These are phyloP conservation scores for Lepiota brunneoincarnata DNA, from an alignment of 768 basidiomycete genomes.

Conservation along the genomic window DNA sequence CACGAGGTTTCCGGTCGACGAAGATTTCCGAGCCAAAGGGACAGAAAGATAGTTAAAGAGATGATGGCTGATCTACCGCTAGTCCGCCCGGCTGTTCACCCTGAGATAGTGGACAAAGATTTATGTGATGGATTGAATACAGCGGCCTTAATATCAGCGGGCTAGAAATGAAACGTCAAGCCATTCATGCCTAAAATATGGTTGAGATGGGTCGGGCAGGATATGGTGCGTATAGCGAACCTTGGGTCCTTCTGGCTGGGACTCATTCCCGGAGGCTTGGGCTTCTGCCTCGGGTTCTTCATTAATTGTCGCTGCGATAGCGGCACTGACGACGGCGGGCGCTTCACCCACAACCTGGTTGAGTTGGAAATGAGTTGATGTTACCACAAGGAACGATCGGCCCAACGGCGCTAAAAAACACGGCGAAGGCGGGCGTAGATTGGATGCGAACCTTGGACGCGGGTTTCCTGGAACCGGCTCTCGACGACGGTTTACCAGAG, in stretches of 20 bases:
- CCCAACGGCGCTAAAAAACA: constrained; percentile 6
- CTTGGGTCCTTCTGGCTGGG: constrained; percentile 11
- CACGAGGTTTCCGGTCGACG: constrained; percentile 11
- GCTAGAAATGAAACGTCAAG: constrained; percentile 3
- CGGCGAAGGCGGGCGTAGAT: constrained; percentile 1
- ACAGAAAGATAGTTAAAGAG: constrained; percentile 4
- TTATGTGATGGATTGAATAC: neutral
- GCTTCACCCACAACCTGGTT: constrained; percentile 37
- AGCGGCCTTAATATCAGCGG: neutral
- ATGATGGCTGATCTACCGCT: neutral
- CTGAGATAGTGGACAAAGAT: neutral
- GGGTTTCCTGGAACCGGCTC: constrained; percentile 62
- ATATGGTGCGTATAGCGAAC: neutral
- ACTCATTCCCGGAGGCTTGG: constrained; percentile 32
- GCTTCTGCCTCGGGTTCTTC: constrained; percentile 51
- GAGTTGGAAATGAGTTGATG: constrained; percentile 17
- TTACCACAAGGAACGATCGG: constrained; percentile 4
- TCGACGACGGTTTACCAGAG: constrained; percentile 53
- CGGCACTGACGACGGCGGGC: constrained; percentile 31
- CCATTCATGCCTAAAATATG: constrained; percentile 2
- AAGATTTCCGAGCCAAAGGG: constrained; percentile 3
- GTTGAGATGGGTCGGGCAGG: neutral
- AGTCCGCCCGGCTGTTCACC: neutral
- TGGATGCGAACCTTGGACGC: constrained; percentile 50
- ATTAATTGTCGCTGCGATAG: constrained; percentile 45